These are phyloP conservation scores for Arabidopsis arenosa DNA, from an alignment of 345 rosid genomes.

Conservation along the genomic window DNA sequence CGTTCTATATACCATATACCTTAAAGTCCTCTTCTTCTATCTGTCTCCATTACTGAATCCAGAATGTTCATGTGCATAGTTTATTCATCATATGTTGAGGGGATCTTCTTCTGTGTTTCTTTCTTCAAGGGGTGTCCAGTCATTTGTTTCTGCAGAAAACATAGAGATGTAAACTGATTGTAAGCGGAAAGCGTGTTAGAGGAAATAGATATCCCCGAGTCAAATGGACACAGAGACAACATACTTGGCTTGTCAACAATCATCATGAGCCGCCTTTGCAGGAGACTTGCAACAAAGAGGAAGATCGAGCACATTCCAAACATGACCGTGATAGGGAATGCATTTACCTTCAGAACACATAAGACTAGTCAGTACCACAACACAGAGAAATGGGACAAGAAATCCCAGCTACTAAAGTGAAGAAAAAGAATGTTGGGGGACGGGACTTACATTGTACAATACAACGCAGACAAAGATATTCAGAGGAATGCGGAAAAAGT, in stretches of 20 bases:
- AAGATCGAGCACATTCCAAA: slow-evolving; percentile 97
- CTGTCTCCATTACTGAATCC: slow-evolving; percentile 37
- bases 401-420: neutral
- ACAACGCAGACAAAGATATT: slow-evolving; percentile 92
- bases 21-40: slow-evolving; percentile 20
- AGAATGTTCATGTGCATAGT: slow-evolving; percentile 28
- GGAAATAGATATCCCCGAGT: slow-evolving; percentile 17
- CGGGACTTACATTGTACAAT: slow-evolving; percentile 82
- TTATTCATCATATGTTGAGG: slow-evolving; percentile 58
- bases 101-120: slow-evolving; percentile 73
- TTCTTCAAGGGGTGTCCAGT: slow-evolving; percentile 60
- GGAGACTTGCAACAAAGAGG: slow-evolving; percentile 87
- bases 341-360: slow-evolving; percentile 68
- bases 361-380: slow-evolving; percentile 28
- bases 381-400: neutral
- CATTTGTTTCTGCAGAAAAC: slow-evolving; percentile 63
- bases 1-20: slow-evolving; percentile 32
- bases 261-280: slow-evolving; percentile 84
- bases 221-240: slow-evolving; percentile 44
- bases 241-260: slow-evolving; percentile 82
- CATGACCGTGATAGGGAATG: slow-evolving; percentile 92
- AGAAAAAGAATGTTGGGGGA: slow-evolving; percentile 9
- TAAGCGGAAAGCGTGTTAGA: slow-evolving; percentile 14
- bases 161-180: neutral
- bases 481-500: slow-evolving; percentile 97